Conservation (phyloP, 1,284 basidiomycete species). For the Fomes fomentarius region DNA sequence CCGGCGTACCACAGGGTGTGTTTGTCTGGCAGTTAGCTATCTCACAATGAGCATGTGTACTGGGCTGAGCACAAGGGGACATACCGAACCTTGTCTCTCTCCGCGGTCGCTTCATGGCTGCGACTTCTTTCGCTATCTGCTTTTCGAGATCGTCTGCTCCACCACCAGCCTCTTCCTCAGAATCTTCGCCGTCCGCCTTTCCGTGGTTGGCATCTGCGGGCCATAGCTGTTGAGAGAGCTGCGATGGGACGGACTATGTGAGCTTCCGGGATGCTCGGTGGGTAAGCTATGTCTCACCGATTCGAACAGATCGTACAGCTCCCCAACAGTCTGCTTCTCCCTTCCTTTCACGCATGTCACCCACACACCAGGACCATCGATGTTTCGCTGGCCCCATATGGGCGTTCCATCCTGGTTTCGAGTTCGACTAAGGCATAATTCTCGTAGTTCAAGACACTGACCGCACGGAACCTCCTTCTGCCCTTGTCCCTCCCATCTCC, state of each 20-base stretch:
- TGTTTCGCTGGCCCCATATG: slow-evolving; percentile 60
- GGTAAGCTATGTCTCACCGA: slow-evolving; percentile 48
- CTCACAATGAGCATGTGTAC: slow-evolving; percentile 5
- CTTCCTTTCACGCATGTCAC: slow-evolving; percentile 81
- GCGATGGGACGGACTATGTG: neutral
- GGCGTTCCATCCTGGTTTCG: slow-evolving; percentile 59
- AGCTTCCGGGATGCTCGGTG: neutral
- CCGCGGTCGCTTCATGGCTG: slow-evolving; percentile 66
- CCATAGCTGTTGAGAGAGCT: slow-evolving; percentile 77
- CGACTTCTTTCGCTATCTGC: slow-evolving; percentile 71
- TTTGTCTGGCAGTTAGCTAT: slow-evolving; percentile 75
- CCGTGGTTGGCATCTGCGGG: slow-evolving; percentile 38
- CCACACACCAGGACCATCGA: slow-evolving; percentile 83
- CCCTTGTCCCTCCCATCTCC: slow-evolving; percentile 28
- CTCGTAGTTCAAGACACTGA: too few species aligned
- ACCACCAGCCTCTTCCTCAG: slow-evolving; percentile 38
- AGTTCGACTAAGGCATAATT: too few species aligned
- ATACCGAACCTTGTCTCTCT: slow-evolving; percentile 67
- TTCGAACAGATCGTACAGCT: slow-evolving; percentile 78
- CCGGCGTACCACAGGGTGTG: slow-evolving; percentile 67
- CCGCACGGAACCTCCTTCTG: slow-evolving; percentile 29
- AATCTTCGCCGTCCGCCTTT: slow-evolving; percentile 24
- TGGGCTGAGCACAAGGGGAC: slow-evolving; percentile 26
- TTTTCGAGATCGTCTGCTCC: slow-evolving; percentile 60
- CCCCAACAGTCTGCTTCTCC: slow-evolving; percentile 74